A percentile compares a stretch with the other conserved stretches of the same genome.
Conservation (phyloP, 176 grass and related monocot species). For the Dendrocalamus sinicus region DNA sequence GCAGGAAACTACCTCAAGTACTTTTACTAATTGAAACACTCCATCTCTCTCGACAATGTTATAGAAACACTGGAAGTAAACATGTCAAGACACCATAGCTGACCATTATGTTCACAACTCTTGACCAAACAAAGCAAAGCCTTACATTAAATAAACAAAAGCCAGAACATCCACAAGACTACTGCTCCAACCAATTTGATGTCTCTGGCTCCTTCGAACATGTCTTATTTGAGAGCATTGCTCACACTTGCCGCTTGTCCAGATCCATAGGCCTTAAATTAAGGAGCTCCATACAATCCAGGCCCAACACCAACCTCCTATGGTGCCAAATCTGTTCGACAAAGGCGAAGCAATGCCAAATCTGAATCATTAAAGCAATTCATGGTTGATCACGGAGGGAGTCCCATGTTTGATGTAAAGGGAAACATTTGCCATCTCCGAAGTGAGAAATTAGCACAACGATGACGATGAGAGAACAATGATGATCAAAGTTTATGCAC, state of each 20-base stretch:
- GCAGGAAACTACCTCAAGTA: slow-evolving; percentile 48
- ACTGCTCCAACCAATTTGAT: slow-evolving; percentile 53
- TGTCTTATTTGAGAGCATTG: slow-evolving; percentile 47
- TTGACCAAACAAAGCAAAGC: slow-evolving; percentile 67
- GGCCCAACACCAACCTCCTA: slow-evolving; percentile 68
- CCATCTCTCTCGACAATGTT: slow-evolving; percentile 49
- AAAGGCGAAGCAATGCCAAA: slow-evolving; percentile 61
- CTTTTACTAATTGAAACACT: slow-evolving; percentile 56
- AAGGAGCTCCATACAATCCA: slow-evolving; percentile 71
- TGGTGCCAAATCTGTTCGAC: slow-evolving; percentile 56
- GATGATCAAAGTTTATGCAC: not conserved
- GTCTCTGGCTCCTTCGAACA: slow-evolving; percentile 48
- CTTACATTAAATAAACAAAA: slow-evolving; percentile 62
- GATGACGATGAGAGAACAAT: not conserved
- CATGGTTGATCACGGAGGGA: slow-evolving; percentile 62
- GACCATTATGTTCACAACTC: slow-evolving; percentile 57
- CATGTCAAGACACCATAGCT: slow-evolving; percentile 54
- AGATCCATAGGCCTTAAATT: slow-evolving; percentile 56
- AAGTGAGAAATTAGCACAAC: slow-evolving; percentile 21
- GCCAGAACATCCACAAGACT: slow-evolving; percentile 54
- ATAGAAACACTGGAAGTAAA: slow-evolving; percentile 70
- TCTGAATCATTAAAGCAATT: slow-evolving; percentile 77
- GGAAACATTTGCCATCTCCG: slow-evolving; percentile 44
- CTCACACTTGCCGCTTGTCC: slow-evolving; percentile 57
- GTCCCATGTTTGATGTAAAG: slow-evolving; percentile 49